Percentiles rank a stretch among this genome's conserved stretches.
phyloP scores from a whole-genome alignment of 164 flowering plant genomes.

The Houttuynia cordata region DNA sequence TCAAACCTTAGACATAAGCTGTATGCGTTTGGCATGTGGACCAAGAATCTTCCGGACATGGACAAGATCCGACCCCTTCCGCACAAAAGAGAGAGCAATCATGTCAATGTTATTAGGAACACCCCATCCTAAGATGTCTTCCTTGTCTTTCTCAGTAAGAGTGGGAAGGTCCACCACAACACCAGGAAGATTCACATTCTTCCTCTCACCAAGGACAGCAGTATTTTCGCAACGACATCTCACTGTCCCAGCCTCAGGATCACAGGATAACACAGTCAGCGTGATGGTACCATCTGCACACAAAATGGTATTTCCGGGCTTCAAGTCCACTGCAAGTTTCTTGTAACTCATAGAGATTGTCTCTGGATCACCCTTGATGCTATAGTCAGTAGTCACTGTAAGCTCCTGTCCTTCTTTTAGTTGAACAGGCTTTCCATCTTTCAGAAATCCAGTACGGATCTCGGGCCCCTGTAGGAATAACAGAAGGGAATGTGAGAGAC shows the following conservation, averaged over 20 bases:
- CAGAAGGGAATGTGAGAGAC: neutral
- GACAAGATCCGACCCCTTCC: constrained; percentile 81
- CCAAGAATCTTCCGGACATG: constrained; percentile 72
- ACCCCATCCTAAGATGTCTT: constrained; percentile 71
- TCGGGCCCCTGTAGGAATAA: constrained; percentile 65
- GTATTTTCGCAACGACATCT: constrained; percentile 73
- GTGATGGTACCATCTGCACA: constrained; percentile 78
- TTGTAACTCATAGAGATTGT: constrained; percentile 74
- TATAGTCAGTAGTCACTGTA: constrained; percentile 51
- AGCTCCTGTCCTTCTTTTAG: constrained; percentile 73
- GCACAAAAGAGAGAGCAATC: constrained; percentile 81
- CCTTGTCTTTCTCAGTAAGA: constrained; percentile 70
- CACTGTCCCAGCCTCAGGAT: constrained; percentile 55
- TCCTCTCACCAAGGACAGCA: constrained; percentile 62
- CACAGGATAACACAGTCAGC: constrained; percentile 54
- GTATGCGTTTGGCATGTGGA: constrained; percentile 52
- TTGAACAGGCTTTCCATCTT: constrained; percentile 62
- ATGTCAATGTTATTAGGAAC: constrained; percentile 73
- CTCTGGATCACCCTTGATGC: constrained; percentile 44
- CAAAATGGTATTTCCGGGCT: constrained; percentile 60
- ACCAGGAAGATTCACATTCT: constrained; percentile 84
- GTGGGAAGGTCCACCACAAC: constrained; percentile 80
- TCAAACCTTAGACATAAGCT: constrained; percentile 68
- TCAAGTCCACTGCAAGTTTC: constrained; percentile 59
- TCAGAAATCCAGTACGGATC: constrained; percentile 69